A percentile compares a stretch with the other conserved stretches of the same genome.
Conservation (phyloP, 805 yeast species). For the Yarrowia keelungensis region DNA sequence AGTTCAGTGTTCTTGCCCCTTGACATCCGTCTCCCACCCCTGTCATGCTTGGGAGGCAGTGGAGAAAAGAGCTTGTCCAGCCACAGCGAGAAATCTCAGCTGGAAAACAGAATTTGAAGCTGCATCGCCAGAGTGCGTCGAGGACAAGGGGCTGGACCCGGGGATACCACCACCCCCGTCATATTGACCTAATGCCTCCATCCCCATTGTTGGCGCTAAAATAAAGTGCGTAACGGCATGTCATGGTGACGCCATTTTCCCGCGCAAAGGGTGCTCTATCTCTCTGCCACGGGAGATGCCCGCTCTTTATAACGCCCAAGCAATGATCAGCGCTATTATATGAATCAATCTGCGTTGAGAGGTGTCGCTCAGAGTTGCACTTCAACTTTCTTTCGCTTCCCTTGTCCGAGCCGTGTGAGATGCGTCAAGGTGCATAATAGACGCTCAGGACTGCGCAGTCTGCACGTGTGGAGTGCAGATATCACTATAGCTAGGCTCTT, state of each 20-base stretch:
- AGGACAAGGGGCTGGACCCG: conserved; percentile 17
- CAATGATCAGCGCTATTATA: neutral
- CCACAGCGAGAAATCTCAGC: neutral
- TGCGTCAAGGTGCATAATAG: neutral
- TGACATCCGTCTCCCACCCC: neutral
- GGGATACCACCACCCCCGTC: neutral
- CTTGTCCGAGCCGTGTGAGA: conserved; percentile 1
- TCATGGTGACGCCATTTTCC: too few species aligned
- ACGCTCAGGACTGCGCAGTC: neutral
- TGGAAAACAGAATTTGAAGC: neutral
- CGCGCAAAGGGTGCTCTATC: too few species aligned
- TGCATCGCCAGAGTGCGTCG: conserved; percentile 17
- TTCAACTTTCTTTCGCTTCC: neutral
- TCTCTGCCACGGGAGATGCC: neutral
- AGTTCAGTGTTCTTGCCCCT: too few species aligned
- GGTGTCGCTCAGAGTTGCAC: conserved; percentile 1
- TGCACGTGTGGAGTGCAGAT: conserved; percentile 25
- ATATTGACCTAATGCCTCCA: neutral
- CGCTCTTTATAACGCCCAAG: neutral
- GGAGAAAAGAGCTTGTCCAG: conserved; percentile 15
- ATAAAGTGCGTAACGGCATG: neutral
- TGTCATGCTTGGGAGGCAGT: neutral
- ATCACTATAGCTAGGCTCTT: conserved; percentile 1
- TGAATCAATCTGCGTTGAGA: neutral
- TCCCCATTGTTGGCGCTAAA: conserved; percentile 2